These are phyloP conservation scores for Ceratocystis cubensis DNA, from an alignment of 2,329 filamentous ascomycete genomes.

Conservation along the genomic window DNA sequence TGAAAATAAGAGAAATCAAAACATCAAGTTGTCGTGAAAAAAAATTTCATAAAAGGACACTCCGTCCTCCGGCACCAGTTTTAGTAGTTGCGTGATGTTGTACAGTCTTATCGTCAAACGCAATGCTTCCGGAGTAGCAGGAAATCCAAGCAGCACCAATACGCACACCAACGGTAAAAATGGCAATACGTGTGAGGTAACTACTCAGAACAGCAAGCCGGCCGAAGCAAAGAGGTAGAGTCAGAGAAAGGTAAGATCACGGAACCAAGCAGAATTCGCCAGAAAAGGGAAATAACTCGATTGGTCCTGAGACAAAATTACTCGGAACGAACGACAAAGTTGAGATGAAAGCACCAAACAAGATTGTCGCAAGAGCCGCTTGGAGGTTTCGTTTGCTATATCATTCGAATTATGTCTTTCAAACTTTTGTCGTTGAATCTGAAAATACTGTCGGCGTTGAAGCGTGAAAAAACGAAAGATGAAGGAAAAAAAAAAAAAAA, in stretches of 20 bases:
- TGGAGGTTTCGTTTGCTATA: background rate
- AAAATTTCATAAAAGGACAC: background rate
- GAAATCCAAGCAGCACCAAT: background rate
- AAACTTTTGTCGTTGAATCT: background rate
- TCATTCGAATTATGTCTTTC: background rate
- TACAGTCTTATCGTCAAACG: background rate
- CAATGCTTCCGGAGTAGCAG: background rate
- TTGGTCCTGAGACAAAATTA: background rate
- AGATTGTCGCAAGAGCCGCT: slow-evolving; percentile 11
- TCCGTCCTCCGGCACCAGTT: background rate
- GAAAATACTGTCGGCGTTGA: background rate
- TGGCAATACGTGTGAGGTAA: background rate
- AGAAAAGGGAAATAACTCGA: background rate
- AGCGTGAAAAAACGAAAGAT: background rate
- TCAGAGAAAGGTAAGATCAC: background rate
- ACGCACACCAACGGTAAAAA: background rate
- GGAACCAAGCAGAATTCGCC: too few species aligned
- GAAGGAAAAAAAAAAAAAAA: slow-evolving; percentile 1
- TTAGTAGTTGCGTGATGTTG: background rate
- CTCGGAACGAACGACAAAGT: slow-evolving; percentile 12
- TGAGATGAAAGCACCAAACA: slow-evolving; percentile 21
- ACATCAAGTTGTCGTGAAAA: background rate
- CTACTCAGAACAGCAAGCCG: background rate
- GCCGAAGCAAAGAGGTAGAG: background rate
- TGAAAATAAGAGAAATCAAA: slow-evolving; percentile 18